phyloP scores from a whole-genome alignment of 495 filamentous ascomycete genomes.

The Rhizodiscina lignyota region DNA sequence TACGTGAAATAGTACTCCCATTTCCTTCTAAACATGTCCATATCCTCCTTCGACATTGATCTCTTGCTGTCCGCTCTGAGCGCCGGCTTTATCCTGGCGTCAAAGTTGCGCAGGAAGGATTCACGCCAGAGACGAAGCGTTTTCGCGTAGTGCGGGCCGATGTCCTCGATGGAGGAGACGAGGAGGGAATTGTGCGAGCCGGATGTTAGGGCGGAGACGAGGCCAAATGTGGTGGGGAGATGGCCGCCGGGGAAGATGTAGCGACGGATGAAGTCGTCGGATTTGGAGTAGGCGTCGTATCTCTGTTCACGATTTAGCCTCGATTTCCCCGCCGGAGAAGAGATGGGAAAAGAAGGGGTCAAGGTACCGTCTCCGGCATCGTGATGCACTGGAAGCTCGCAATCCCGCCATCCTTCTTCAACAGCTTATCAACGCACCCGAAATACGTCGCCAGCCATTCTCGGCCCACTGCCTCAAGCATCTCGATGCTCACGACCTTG shows the following conservation, averaged over 20 bases:
- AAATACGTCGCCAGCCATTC: constrained; percentile 43
- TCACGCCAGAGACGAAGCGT: constrained; percentile 51
- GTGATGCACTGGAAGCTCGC: constrained; percentile 62
- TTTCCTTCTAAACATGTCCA: constrained; percentile 49
- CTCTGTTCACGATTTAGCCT: too few relatives aligned
- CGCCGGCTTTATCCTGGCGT: constrained; percentile 35
- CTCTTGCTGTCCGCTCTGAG: constrained; percentile 32
- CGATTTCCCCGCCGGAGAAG: neutral
- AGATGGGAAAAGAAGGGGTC: constrained; percentile 1
- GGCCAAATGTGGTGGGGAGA: constrained; percentile 45
- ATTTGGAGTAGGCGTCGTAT: constrained; percentile 25
- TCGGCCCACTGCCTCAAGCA: constrained; percentile 56
- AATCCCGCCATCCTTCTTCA: constrained; percentile 47
- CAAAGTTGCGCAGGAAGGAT: constrained; percentile 43
- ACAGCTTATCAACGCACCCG: constrained; percentile 31
- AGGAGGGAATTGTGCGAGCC: constrained; percentile 41
- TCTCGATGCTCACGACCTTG: constrained; percentile 56
- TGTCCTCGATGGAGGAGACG: constrained; percentile 46
- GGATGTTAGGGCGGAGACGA: constrained; percentile 39
- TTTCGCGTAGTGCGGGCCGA: constrained; percentile 54
- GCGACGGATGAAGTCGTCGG: constrained; percentile 46
- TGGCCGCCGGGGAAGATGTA: constrained; percentile 67
- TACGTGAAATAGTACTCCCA: constrained; percentile 68
- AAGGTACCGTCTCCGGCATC: constrained; percentile 41
- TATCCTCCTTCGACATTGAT: constrained; percentile 37